Evolutionary conservation across 495 filamentous ascomycete species (phyloP).

Genomic region (Xeromyces bisporus): DNA sequence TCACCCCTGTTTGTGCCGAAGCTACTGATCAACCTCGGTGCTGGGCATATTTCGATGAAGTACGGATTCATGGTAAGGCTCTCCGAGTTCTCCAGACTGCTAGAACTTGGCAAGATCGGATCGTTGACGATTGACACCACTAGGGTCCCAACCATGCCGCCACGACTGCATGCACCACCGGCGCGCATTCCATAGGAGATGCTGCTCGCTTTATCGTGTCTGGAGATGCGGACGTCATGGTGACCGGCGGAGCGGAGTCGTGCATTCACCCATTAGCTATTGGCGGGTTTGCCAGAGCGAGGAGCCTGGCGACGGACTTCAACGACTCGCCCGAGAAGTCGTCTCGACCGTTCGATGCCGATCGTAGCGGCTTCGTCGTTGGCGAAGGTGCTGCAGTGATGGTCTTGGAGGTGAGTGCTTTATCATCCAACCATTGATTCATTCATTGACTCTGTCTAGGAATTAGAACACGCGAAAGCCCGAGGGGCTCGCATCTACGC

Average conservation of each 20-base stretch:
- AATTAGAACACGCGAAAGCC: slow-evolving; percentile 69
- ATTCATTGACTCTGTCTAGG: slow-evolving; percentile 26
- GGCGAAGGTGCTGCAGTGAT: slow-evolving; percentile 81
- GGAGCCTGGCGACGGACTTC: slow-evolving; percentile 65
- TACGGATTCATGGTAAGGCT: slow-evolving; percentile 54
- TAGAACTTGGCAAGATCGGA: too few relatives aligned
- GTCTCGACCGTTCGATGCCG: slow-evolving; percentile 77
- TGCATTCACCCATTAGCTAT: slow-evolving; percentile 92
- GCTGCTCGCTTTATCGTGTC: slow-evolving; percentile 77
- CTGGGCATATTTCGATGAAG: slow-evolving; percentile 87
- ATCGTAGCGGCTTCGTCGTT: slow-evolving; percentile 74
- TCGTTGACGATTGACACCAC: not conserved
- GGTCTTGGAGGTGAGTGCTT: slow-evolving; percentile 57
- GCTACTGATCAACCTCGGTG: slow-evolving; percentile 84
- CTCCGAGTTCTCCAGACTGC: not conserved
- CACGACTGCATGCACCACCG: slow-evolving; percentile 90
- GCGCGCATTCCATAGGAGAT: slow-evolving; percentile 86
- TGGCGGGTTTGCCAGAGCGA: slow-evolving; percentile 74
- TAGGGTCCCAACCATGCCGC: slow-evolving; percentile 80
- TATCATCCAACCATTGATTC: too few relatives aligned
- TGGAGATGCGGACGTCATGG: slow-evolving; percentile 86
- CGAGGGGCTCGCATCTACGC: slow-evolving; percentile 74
- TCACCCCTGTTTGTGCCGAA: slow-evolving; percentile 84
- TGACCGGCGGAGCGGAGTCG: slow-evolving; percentile 84
- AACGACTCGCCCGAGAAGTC: slow-evolving; percentile 57